These are phyloP conservation scores for Salix brachista DNA, from an alignment of 345 rosid species.

Conservation along the genomic window DNA sequence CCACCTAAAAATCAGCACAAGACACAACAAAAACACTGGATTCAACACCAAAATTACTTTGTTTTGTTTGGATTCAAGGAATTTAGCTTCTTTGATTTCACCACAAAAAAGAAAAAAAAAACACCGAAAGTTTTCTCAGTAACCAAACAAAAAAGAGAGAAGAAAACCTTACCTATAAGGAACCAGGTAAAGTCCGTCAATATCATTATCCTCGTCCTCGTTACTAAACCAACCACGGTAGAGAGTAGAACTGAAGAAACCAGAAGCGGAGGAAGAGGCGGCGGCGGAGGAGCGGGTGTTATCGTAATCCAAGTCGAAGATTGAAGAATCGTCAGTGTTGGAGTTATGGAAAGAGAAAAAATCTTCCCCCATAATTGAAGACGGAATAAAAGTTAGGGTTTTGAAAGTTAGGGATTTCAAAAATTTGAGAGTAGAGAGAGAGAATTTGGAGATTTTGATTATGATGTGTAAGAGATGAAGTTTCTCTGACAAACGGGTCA, in stretches of 20 bases:
- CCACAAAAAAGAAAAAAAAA: neutral
- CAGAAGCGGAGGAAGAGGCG: neutral
- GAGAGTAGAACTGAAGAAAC: neutral
- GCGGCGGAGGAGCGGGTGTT: neutral
- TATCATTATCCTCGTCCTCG: slow-evolving; percentile 12
- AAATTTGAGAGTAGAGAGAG: slow-evolving; percentile 17
- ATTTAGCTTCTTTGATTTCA: no score
- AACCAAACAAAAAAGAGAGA: neutral
- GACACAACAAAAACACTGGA: neutral
- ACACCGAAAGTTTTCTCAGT: neutral
- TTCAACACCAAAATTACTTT: no score
- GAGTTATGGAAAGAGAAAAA: neutral
- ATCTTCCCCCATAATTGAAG: slow-evolving; percentile 13
- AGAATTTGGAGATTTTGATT: neutral
- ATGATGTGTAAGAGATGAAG: slow-evolving; percentile 7
- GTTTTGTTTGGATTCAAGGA: no score
- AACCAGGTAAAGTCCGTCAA: slow-evolving; percentile 19
- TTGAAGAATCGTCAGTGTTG: slow-evolving; percentile 1
- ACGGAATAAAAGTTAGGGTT: slow-evolving; percentile 1
- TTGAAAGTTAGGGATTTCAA: slow-evolving; percentile 1
- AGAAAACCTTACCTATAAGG: slow-evolving; percentile 9
- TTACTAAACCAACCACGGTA: neutral
- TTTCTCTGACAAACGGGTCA: slow-evolving; percentile 9
- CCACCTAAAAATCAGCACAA: slow-evolving; percentile 11
- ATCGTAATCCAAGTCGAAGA: slow-evolving; percentile 6